These are phyloP conservation scores for Globisporangium orthogonon DNA, from an alignment of 352 stramenopile species.

Conservation along the genomic window DNA sequence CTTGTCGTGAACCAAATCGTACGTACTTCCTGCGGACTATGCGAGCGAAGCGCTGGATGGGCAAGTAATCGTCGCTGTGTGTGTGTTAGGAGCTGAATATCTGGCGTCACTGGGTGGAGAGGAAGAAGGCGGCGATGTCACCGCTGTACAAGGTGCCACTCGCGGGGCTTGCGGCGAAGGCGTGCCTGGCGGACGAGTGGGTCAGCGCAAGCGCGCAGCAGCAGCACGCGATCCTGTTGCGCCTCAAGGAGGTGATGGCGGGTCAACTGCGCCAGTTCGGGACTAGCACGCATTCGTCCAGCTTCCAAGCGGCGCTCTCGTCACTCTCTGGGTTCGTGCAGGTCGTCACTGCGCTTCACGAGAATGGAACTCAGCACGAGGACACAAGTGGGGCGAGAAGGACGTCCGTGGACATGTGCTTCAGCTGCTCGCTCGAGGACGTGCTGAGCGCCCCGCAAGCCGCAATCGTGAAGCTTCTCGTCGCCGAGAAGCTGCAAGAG, in stretches of 20 bases:
- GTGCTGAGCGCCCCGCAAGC: slow-evolving; percentile 36
- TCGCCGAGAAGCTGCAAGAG: slow-evolving; percentile 68
- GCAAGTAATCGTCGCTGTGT: not conserved
- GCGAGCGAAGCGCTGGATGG: too few relatives aligned
- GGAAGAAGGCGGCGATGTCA: slow-evolving; percentile 16
- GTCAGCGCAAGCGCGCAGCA: slow-evolving; percentile 11
- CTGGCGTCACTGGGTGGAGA: slow-evolving; percentile 47
- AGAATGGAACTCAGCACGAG: not conserved
- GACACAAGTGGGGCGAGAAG: not conserved
- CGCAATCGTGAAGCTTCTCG: slow-evolving; percentile 51
- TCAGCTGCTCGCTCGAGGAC: slow-evolving; percentile 37
- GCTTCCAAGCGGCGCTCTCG: not conserved
- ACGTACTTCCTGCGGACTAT: slow-evolving; percentile 9
- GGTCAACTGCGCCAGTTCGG: slow-evolving; percentile 12
- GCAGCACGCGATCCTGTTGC: slow-evolving; percentile 10
- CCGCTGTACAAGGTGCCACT: slow-evolving; percentile 27
- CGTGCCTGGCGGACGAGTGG: slow-evolving; percentile 48
- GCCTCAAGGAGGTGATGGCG: slow-evolving; percentile 9
- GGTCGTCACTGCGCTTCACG: slow-evolving; percentile 8
- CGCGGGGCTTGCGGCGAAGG: slow-evolving; percentile 40
- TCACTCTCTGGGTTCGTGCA: slow-evolving; percentile 6
- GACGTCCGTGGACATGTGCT: slow-evolving; percentile 26
- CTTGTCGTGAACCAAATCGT: slow-evolving; percentile 77
- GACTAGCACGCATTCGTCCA: not conserved
- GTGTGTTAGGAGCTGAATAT: slow-evolving; percentile 55